Percentiles rank a stretch among this genome's conserved stretches.
phyloP scores from a whole-genome alignment of 768 basidiomycete genomes.

The Trametes elegans region DNA sequence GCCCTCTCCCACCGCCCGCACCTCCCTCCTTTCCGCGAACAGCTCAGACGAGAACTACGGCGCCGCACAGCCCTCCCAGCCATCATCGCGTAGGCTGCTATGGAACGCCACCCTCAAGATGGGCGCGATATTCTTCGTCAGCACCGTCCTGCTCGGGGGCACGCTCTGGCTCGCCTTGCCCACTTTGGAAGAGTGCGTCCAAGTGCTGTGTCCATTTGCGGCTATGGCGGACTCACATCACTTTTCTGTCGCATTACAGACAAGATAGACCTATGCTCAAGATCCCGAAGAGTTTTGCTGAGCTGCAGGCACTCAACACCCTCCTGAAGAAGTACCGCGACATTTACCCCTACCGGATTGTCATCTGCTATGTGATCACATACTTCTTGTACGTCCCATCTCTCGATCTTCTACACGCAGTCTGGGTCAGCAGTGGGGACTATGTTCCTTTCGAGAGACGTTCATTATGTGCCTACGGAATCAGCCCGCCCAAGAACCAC shows the following conservation, averaged over 20 bases:
- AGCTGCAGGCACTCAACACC: slow-evolving; percentile 81
- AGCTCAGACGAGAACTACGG: slow-evolving; percentile 42
- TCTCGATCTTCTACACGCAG: background rate
- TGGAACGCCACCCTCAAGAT: slow-evolving; percentile 84
- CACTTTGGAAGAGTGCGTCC: slow-evolving; percentile 68
- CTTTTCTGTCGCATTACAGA: slow-evolving; percentile 36
- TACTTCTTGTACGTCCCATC: slow-evolving; percentile 80
- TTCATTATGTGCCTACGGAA: too few relatives aligned
- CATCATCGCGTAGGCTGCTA: slow-evolving; percentile 57
- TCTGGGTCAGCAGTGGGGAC: background rate
- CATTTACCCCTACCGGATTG: slow-evolving; percentile 80
- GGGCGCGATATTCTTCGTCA: slow-evolving; percentile 69
- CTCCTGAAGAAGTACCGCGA: slow-evolving; percentile 91
- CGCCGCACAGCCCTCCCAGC: slow-evolving; percentile 35
- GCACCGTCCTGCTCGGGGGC: slow-evolving; percentile 68
- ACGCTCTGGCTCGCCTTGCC: slow-evolving; percentile 83
- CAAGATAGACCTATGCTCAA: slow-evolving; percentile 73
- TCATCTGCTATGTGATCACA: slow-evolving; percentile 83
- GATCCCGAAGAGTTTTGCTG: slow-evolving; percentile 84
- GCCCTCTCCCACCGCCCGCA: slow-evolving; percentile 36
- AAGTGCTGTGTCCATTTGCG: background rate
- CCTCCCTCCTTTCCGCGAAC: slow-evolving; percentile 24
- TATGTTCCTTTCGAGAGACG: too few relatives aligned
- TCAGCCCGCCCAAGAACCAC: too few relatives aligned
- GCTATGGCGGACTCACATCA: slow-evolving; percentile 2